A percentile compares a stretch with the other conserved stretches of the same genome.
Evolutionary conservation across 2,329 filamentous ascomycete species (phyloP).

Genomic region (Cadophora sp.): DNA sequence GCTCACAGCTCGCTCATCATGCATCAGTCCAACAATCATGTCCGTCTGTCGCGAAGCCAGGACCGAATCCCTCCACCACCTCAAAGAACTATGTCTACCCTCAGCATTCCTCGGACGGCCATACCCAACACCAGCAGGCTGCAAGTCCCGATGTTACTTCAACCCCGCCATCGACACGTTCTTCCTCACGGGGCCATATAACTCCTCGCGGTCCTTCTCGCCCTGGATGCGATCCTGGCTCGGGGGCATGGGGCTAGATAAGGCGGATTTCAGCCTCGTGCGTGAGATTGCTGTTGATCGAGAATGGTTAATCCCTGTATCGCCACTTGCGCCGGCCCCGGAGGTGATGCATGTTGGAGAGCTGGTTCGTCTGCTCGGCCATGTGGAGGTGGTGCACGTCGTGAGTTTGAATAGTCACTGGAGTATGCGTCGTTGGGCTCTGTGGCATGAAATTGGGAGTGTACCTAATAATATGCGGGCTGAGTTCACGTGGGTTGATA

Average conservation of each 20-base stretch:
- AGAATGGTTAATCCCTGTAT: not conserved
- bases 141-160: conserved; percentile 2
- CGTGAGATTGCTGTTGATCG: not conserved
- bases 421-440: not conserved
- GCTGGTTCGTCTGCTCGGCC: not conserved
- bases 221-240: conserved; percentile 3
- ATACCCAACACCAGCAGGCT: not conserved
- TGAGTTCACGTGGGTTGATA: conserved; percentile 8
- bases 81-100: not conserved
- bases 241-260: not conserved
- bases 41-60: not conserved
- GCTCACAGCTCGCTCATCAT: not conserved
- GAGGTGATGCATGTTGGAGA: not conserved
- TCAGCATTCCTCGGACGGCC: not conserved
- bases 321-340: not conserved
- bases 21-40: conserved; percentile 14
- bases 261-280: not conserved
- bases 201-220: not conserved
- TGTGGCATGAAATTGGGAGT: not conserved
- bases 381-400: conserved; percentile 1
- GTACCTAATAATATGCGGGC: not conserved
- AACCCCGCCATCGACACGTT: conserved; percentile 1
- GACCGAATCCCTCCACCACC: not conserved
- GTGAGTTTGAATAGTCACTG: conserved; percentile 2
- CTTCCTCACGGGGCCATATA: not conserved